phyloP scores from a whole-genome alignment of 495 filamentous ascomycete genomes.

The Aspergillus heteromorphus region DNA sequence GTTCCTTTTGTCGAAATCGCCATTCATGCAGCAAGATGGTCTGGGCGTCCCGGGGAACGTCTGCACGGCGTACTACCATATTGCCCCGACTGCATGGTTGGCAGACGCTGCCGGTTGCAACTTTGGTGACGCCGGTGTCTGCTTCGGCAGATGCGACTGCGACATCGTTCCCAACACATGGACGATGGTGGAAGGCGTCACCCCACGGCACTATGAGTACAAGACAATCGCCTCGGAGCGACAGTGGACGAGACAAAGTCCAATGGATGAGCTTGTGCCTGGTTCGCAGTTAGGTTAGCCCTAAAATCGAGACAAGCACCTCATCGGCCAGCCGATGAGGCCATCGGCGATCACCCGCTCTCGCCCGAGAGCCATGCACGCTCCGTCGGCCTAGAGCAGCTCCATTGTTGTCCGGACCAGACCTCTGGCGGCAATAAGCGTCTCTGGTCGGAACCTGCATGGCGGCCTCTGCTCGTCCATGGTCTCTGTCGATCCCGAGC shows the following conservation, averaged over 20 bases:
- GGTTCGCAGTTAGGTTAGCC: conserved; percentile 17
- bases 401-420: too few relatives aligned
- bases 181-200: conserved; percentile 44
- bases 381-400: background rate
- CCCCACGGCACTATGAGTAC: conserved; percentile 52
- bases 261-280: conserved; percentile 50
- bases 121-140: too few relatives aligned
- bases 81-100: too few relatives aligned
- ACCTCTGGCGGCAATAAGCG: too few relatives aligned
- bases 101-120: too few relatives aligned
- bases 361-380: background rate
- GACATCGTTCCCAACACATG: too few relatives aligned
- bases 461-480: background rate
- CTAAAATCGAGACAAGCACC: background rate
- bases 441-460: too few relatives aligned
- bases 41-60: too few relatives aligned
- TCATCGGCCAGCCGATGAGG: background rate
- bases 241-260: conserved; percentile 45
- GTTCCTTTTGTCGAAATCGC: too few relatives aligned
- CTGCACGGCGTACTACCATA: too few relatives aligned
- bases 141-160: too few relatives aligned
- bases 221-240: conserved; percentile 48
- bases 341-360: background rate
- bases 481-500: background rate
- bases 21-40: too few relatives aligned